phyloP scores from a whole-genome alignment of 2,329 filamentous ascomycete genomes.

The Xylaria sp. region DNA sequence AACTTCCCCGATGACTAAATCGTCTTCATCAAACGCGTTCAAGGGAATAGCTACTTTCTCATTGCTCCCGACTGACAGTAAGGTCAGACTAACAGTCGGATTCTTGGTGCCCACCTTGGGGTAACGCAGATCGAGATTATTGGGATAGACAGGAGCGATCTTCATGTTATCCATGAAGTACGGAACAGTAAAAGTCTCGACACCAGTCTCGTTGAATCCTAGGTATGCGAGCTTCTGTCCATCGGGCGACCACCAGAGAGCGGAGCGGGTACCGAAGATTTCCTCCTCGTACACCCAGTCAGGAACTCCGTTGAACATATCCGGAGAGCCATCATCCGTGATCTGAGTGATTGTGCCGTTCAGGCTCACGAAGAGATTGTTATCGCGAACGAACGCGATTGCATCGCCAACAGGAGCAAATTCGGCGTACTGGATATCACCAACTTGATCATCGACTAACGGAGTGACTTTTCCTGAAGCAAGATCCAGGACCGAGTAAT shows the following conservation, averaged over 20 bases:
- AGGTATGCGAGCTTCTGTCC: slow-evolving; percentile 64
- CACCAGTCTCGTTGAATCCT: slow-evolving; percentile 72
- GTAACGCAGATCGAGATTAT: slow-evolving; percentile 71
- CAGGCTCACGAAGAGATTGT: slow-evolving; percentile 70
- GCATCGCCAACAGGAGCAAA: slow-evolving; percentile 67
- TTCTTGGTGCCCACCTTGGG: slow-evolving; percentile 76
- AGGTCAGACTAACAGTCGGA: slow-evolving; percentile 68
- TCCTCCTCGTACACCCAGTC: slow-evolving; percentile 74
- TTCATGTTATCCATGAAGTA: slow-evolving; percentile 71
- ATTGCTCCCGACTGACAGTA: slow-evolving; percentile 63
- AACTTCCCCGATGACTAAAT: slow-evolving; percentile 74
- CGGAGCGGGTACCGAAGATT: slow-evolving; percentile 61
- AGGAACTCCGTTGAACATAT: slow-evolving; percentile 71
- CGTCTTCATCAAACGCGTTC: slow-evolving; percentile 66
- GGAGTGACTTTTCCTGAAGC: slow-evolving; percentile 64
- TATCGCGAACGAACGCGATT: slow-evolving; percentile 74
- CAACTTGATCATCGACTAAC: slow-evolving; percentile 67
- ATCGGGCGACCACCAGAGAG: slow-evolving; percentile 68
- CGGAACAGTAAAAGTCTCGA: slow-evolving; percentile 71
- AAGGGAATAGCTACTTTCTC: slow-evolving; percentile 60
- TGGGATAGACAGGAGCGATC: slow-evolving; percentile 69
- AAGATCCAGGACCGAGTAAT: slow-evolving; percentile 73
- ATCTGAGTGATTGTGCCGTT: slow-evolving; percentile 65
- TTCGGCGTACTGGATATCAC: slow-evolving; percentile 74
- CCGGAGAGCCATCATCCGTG: slow-evolving; percentile 68